phyloP scores from a whole-genome alignment of 208 protist species.

The Porcisia deanei region DNA sequence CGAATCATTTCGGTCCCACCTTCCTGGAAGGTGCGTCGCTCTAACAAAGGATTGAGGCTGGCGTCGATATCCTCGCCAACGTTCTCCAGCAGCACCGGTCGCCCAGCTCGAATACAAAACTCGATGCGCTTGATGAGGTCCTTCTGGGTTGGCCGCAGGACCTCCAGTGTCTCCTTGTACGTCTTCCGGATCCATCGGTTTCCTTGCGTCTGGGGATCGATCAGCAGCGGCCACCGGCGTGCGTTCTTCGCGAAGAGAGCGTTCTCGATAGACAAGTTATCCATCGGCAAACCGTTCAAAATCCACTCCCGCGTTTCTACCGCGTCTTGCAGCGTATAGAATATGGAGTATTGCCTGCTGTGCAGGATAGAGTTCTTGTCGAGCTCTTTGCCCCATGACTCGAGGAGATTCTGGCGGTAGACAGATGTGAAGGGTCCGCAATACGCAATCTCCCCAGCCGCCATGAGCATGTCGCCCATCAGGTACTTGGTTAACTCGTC shows the following conservation, averaged over 20 bases:
- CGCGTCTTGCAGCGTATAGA: slow-evolving; percentile 94
- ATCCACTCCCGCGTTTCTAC: slow-evolving; percentile 95
- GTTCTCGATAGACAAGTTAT: slow-evolving; percentile 97
- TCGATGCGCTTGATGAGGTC: slow-evolving; percentile 96
- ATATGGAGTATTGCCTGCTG: slow-evolving; percentile 86
- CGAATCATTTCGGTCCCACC: slow-evolving; percentile 96
- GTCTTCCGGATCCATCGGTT: slow-evolving; percentile 98
- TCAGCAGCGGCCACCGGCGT: slow-evolving; percentile 97
- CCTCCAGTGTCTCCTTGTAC: slow-evolving; percentile 95
- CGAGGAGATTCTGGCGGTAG: slow-evolving; percentile 91
- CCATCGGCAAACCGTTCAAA: slow-evolving; percentile 95
- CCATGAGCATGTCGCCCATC: slow-evolving; percentile 97
- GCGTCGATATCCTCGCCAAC: slow-evolving; percentile 95
- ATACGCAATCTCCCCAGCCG: slow-evolving; percentile 96
- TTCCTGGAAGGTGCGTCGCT: slow-evolving; percentile 94
- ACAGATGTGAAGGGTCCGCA: slow-evolving; percentile 95
- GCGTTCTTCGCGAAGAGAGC: slow-evolving; percentile 95
- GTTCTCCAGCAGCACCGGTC: slow-evolving; percentile 97
- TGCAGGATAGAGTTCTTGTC: slow-evolving; percentile 73
- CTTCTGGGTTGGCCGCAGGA: slow-evolving; percentile 96
- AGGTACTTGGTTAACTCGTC: slow-evolving; percentile 84
- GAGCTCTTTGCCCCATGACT: slow-evolving; percentile 87
- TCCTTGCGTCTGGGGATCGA: slow-evolving; percentile 98
- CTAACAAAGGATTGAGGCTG: slow-evolving; percentile 95
- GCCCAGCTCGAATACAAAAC: slow-evolving; percentile 93